phyloP scores from a whole-genome alignment of 495 filamentous ascomycete species.

The Lophiostoma macrostomum region DNA sequence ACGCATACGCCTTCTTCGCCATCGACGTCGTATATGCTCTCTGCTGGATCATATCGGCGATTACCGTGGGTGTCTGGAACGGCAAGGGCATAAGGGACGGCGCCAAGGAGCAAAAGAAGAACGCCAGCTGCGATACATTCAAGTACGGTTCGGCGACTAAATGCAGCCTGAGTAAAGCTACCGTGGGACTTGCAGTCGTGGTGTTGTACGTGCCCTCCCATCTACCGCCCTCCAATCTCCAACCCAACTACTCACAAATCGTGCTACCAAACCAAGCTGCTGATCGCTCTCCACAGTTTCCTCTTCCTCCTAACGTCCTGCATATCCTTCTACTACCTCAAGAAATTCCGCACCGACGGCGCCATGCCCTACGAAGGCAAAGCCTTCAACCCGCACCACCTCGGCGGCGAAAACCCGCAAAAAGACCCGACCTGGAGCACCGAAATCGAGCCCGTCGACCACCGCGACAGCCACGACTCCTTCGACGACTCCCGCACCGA shows the following conservation, averaged over 20 bases:
- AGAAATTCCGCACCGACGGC: conserved; percentile 75
- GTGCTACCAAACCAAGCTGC: conserved; percentile 1
- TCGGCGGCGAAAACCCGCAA: conserved; percentile 10
- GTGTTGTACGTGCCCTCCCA: conserved; percentile 69
- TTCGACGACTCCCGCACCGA: conserved; percentile 29
- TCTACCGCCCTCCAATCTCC: conserved; percentile 50
- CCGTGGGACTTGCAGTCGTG: conserved; percentile 74
- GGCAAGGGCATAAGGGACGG: conserved; percentile 41
- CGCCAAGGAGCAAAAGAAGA: conserved; percentile 36
- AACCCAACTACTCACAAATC: conserved; percentile 8
- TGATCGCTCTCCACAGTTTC: conserved; percentile 52
- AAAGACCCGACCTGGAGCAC: conserved; percentile 40
- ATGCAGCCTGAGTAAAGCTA: conserved; percentile 73
- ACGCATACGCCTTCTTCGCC: conserved; percentile 82
- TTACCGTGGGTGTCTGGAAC: too few species aligned
- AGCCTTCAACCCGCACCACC: conserved; percentile 45
- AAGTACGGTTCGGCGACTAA: conserved; percentile 52
- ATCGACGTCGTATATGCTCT: too few species aligned
- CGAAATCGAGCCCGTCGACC: conserved; percentile 24
- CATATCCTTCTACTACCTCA: conserved; percentile 73
- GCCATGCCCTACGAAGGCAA: conserved; percentile 64
- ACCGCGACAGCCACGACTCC: conserved; percentile 34
- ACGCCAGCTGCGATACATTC: conserved; percentile 50
- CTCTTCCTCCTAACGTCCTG: conserved; percentile 68
- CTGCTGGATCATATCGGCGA: too few species aligned